Percentiles rank a stretch among this genome's conserved stretches.
These are phyloP conservation scores for Mariannaea elegans DNA, from an alignment of 2,329 filamentous ascomycete genomes.

Conservation along the genomic window DNA sequence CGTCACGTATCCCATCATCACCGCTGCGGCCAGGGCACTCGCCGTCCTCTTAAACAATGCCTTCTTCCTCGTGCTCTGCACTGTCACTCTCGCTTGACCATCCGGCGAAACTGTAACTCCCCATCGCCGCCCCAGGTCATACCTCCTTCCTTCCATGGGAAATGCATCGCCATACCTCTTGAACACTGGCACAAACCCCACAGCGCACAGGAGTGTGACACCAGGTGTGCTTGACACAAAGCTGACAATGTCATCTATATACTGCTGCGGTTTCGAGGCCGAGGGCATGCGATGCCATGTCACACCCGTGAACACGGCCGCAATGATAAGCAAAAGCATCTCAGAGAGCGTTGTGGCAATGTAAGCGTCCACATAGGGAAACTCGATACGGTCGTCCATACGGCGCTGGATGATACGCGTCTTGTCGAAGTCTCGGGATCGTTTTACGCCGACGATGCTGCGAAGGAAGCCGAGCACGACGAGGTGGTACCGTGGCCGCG, in stretches of 20 bases:
- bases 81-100: constrained; percentile 25
- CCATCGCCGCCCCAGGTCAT: constrained; percentile 32
- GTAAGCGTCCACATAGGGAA: constrained; percentile 36
- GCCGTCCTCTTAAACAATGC: constrained; percentile 16
- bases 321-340: constrained; percentile 29
- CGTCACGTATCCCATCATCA: constrained; percentile 26
- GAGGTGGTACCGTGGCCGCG: constrained; percentile 32
- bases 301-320: constrained; percentile 34
- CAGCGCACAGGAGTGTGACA: constrained; percentile 28
- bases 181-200: constrained; percentile 32
- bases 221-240: constrained; percentile 33
- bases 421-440: constrained; percentile 28
- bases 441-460: constrained; percentile 23
- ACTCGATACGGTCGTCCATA: constrained; percentile 34
- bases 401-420: constrained; percentile 27
- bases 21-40: constrained; percentile 13
- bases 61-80: constrained; percentile 18
- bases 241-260: constrained; percentile 28
- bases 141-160: constrained; percentile 33
- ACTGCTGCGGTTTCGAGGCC: constrained; percentile 19
- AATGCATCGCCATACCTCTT: constrained; percentile 37
- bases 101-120: constrained; percentile 26
- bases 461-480: constrained; percentile 32
- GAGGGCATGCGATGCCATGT: constrained; percentile 36
- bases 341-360: constrained; percentile 31